Base-by-base conservation (phyloP, 2,329 filamentous ascomycete species). In the Aureobasidium zeae region DNA sequence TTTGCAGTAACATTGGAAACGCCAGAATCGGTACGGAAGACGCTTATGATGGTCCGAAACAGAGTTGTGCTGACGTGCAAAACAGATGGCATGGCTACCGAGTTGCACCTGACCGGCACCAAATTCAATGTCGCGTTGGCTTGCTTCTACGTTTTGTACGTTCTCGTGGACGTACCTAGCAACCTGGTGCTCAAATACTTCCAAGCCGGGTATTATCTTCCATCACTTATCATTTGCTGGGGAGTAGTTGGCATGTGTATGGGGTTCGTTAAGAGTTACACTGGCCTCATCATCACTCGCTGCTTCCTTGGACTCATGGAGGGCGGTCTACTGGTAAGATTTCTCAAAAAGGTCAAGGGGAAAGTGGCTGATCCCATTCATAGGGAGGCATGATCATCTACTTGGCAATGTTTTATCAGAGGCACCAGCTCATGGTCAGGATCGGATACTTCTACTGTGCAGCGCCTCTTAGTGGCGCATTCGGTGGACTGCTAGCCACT, bases 71-170 rank as follows among this genome's bases (percentile, higher is more conserved):
- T n/a, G n/a, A n/a, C n/a, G n/a, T n/a, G n/a, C n/a, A n/a, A n/a
- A n/a, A n/a, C n/a, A n/a, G 63, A 64, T 15, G 64, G 66, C 20
- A 55, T 69, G 0, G 51, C 56, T 8, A 52, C 56, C 1, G 62
- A 67, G n/a, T 56, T 69, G 13, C 28, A 59, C 2, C 60, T 69
- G 11, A 55, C 56, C 12, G 60, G 59, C 9, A 59, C 63, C 41
- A 60, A 62, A 13, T 69, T 63, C 58, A 69, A 68, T 45, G 54
- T 65, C 22, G 61, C 64, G 0, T 56, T 69, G 2, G 59, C 63
- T 6, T 61, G 69, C 29, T 69, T 69, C 55, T 68, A 68, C 52
- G 63, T 69, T 8, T 57, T 59, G 0, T 64, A 64, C 38, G 62
- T 64, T 45, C 52, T 55, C 33, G 55, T 59, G 25, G 61, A 64